Base-by-base conservation (phyloP, 2,329 filamentous ascomycete genomes). In the Aureobasidium subglaciale region DNA sequence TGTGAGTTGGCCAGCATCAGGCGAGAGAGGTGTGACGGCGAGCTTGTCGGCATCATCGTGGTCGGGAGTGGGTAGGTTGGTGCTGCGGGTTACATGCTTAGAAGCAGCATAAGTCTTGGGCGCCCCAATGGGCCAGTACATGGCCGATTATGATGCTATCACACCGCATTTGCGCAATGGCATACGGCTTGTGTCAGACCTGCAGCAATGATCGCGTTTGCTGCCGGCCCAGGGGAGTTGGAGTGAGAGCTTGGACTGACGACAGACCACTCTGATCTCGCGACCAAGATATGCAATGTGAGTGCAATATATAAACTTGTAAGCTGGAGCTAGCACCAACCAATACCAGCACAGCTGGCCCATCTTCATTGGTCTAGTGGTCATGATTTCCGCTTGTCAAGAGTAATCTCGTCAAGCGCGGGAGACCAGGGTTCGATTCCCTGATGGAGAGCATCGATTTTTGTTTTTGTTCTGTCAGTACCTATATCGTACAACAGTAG, bases 41-140 rank as follows among this genome's bases (percentile, higher is more conserved):
- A n/a, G 20, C 41, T 48, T 52, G n/a, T 48, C 40, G 8, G 74
- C 61, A 64, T 82, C 74, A 68, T 85, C 84, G 75, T 43, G 37
- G 27, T 88, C 81, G 62, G 85, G 78, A 15, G 55, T 54, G 53
- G 79, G 81, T 59, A 82, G 71, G 59, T 78, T 73, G 56, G 78
- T 68, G 59, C 74, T 78, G 62, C 77, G 70, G 56, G 73, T 70
- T 55, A 76, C 71, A 67, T 80, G 81, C 73, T 83, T 88, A 74
- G 79, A 87, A 64, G 87, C 87, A 67, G 88, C 85, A 76, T 89
- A 92, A 70, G 91, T 84, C 70, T 85, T 84, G 68, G 89, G 88
- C 69, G 88, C 88, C 71, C 87, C 88, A 71, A 90, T 82, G 67
- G 89, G 89, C 89, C 89, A 95, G 80, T 95, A 95, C 89, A 93